Evolutionary conservation across 2,329 filamentous ascomycete species (phyloP).

Genomic region (Xylogone sp.): DNA sequence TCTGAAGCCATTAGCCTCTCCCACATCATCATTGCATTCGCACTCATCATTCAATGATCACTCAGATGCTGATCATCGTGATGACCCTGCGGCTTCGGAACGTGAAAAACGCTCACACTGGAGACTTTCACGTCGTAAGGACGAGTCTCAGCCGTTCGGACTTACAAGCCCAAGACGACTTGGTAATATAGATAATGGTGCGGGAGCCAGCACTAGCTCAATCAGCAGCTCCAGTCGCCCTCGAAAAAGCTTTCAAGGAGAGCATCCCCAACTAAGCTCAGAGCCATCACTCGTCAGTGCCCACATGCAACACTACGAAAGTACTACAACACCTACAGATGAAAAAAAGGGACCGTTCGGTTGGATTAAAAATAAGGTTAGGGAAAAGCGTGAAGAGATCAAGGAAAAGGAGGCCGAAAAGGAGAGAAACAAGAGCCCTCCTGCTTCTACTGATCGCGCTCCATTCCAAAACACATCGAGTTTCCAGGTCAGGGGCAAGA

Average conservation of each 20-base stretch:
- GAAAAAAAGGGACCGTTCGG: constrained; percentile 53
- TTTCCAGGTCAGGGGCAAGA: constrained; percentile 19
- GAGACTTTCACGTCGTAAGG: constrained; percentile 64
- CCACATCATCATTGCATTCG: constrained; percentile 67
- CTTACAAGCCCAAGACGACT: constrained; percentile 38
- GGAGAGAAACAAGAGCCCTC: constrained; percentile 26
- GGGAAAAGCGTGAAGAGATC: constrained; percentile 41
- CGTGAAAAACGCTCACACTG: constrained; percentile 71
- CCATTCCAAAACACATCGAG: constrained; percentile 4
- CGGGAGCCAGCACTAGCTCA: constrained; percentile 64
- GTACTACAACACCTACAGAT: constrained; percentile 12
- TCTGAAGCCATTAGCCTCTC: constrained; percentile 66
- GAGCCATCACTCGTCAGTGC: constrained; percentile 22
- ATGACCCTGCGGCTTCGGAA: constrained; percentile 54
- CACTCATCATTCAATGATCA: constrained; percentile 70
- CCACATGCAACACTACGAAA: constrained; percentile 29
- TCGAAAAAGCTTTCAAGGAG: constrained; percentile 40
- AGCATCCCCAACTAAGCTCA: constrained; percentile 27
- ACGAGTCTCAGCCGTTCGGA: constrained; percentile 40
- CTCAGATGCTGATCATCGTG: constrained; percentile 73
- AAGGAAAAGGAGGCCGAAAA: constrained; percentile 23
- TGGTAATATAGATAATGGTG: constrained; percentile 59
- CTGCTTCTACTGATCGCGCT: constrained; percentile 21
- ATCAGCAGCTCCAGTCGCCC: constrained; percentile 55
- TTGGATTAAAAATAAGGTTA: constrained; percentile 62